These are phyloP conservation scores for Glebionis coronaria DNA, from an alignment of 129 eudicot genomes.

Conservation along the genomic window DNA sequence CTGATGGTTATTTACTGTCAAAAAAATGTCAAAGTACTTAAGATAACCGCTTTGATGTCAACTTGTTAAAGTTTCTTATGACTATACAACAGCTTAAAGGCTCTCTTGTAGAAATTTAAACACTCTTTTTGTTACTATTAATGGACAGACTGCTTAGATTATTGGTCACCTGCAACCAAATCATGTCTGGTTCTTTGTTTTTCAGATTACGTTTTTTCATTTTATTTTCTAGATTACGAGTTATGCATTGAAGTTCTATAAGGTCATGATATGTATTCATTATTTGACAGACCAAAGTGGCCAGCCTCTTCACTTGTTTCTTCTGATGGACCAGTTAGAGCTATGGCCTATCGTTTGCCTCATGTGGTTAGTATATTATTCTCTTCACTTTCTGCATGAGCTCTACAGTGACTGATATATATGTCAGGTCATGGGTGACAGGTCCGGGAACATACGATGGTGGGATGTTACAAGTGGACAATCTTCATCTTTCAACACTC, in stretches of 20 bases:
- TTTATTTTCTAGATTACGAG: not conserved
- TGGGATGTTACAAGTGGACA: constrained; percentile 99
- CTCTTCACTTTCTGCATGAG: not conserved
- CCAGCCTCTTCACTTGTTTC: constrained; percentile 81
- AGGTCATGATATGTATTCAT: constrained; percentile 19
- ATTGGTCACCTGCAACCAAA: constrained; percentile 4
- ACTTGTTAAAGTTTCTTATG: not conserved
- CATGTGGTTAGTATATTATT: constrained; percentile 66
- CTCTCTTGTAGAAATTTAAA: not conserved
- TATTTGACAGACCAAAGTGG: constrained; percentile 90
- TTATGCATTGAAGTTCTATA: constrained; percentile 1
- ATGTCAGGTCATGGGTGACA: constrained; percentile 95
- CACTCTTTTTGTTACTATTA: no score
- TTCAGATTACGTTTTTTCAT: not conserved
- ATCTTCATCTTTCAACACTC: constrained; percentile 95
- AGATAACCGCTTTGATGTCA: not conserved
- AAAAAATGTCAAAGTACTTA: not conserved
- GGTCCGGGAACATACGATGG: constrained; percentile 96
- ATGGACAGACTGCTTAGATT: not conserved
- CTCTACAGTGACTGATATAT: constrained; percentile 27
- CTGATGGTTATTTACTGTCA: no score
- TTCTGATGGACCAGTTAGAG: constrained; percentile 85
- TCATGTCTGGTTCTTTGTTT: not conserved
- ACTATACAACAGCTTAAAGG: not conserved
- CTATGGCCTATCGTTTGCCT: constrained; percentile 98